Base-by-base conservation (phyloP, 768 basidiomycete species). In the Coprinellus micaceus region DNA sequence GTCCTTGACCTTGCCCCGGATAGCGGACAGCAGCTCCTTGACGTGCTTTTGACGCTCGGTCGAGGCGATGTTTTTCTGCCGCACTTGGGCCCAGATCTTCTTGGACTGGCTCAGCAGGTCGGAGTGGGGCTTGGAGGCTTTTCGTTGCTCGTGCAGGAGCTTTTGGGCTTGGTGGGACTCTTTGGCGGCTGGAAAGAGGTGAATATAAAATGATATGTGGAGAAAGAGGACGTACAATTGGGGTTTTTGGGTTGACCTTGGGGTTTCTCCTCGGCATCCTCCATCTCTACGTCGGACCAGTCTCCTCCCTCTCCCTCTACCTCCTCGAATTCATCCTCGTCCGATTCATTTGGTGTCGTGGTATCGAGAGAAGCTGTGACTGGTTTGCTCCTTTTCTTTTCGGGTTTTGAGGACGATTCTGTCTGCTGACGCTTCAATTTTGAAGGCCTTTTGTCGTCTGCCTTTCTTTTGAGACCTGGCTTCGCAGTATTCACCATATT, bases 1-100 rank as follows among this genome's bases (percentile, higher is more conserved):
- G 29, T 94, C 93, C 58, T 86, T 85, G 43, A 96, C 85, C 61
- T 85, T 84, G 4, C 92, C 93, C 21, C 88, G 82, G 21, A 94
- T 84, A 44, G 87, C 78, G 28, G 76, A 72, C 83, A 93, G 91
- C 9, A 98, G 79, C 25, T 83, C 81, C 45, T 79, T 74, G 56
- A 96, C 75, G 48, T 92, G 84, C 62, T 85, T 83, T 60, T 86
- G 83, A 22, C 94, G 83, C 63, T 95, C 88, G 24, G 82, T 69
- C 21, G 85, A 73, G 0, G 84, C 71, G 37, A 94, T 78, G 47
- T 83, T 82, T 70, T 87, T 88, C 69, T 88, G 82, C 54, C 85
- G 82, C 1, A 88, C 88, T 15, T 84, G 77, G 1, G 84, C 80
- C 92, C 92, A 94, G 10, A 89, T 75, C 12, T 77, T 77, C 69